Percentiles rank a stretch among this genome's conserved stretches.
These are phyloP conservation scores for Exophiala bonariae DNA, from an alignment of 2,329 filamentous ascomycete species.

Conservation along the genomic window DNA sequence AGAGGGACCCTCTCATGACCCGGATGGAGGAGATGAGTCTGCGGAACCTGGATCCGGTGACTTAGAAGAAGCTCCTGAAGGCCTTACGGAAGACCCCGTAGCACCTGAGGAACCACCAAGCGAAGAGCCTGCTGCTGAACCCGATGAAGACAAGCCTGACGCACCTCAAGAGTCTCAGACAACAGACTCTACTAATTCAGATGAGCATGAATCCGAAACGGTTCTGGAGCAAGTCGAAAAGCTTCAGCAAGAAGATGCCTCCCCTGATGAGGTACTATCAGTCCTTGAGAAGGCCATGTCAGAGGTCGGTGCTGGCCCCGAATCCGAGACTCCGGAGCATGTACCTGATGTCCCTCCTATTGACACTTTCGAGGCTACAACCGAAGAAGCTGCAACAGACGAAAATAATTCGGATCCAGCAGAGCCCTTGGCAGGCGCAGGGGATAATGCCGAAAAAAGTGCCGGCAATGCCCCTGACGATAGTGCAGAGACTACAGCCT, in stretches of 20 bases:
- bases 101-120: constrained; percentile 1
- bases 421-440: background rate
- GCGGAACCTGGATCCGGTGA: constrained; percentile 2
- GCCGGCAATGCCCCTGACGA: background rate
- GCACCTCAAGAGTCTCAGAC: too few relatives aligned
- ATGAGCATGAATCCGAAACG: constrained; percentile 13
- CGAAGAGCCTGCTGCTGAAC: background rate
- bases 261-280: constrained; percentile 16
- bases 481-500: background rate
- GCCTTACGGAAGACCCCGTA: background rate
- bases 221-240: constrained; percentile 23
- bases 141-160: constrained; percentile 11
- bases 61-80: background rate
- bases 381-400: constrained; percentile 4
- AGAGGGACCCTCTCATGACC: constrained; percentile 3
- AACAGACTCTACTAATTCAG: too few relatives aligned
- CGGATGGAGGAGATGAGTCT: background rate
- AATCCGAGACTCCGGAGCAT: constrained; percentile 1
- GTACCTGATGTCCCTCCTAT: background rate
- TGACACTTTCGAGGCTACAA: background rate
- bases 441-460: background rate
- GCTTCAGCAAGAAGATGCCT: constrained; percentile 21
- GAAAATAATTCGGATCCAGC: background rate
- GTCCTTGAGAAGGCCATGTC: constrained; percentile 27
- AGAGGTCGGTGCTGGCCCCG: constrained; percentile 26